These are phyloP conservation scores for Maudiozyma turicensis DNA, from an alignment of 805 yeast genomes.

Conservation along the genomic window DNA sequence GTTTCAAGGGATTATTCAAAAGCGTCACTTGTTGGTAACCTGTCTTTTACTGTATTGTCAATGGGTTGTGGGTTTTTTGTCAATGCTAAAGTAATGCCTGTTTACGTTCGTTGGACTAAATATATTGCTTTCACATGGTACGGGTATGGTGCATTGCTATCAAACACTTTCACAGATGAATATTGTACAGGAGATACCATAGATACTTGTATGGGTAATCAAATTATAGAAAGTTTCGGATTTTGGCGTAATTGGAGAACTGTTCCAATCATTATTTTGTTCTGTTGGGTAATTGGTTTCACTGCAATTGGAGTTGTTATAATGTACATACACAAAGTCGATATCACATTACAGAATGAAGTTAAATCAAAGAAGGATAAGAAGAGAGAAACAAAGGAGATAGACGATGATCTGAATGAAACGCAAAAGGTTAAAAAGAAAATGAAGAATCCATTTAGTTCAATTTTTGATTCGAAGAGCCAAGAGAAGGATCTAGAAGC, in stretches of 20 bases:
- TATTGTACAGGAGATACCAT: slow-evolving; percentile 45
- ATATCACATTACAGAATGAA: slow-evolving; percentile 20
- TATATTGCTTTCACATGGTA: slow-evolving; percentile 73
- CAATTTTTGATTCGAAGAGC: background rate
- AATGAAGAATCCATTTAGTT: slow-evolving; percentile 1
- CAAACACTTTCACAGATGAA: slow-evolving; percentile 53
- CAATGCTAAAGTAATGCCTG: slow-evolving; percentile 66
- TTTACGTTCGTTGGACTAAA: slow-evolving; percentile 77
- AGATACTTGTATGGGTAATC: slow-evolving; percentile 33
- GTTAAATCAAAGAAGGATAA: slow-evolving; percentile 11
- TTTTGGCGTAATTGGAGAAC: slow-evolving; percentile 54
- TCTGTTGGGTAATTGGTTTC: slow-evolving; percentile 52
- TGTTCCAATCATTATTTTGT: slow-evolving; percentile 50
- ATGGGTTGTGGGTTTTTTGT: slow-evolving; percentile 77
- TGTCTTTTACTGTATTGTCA: slow-evolving; percentile 60
- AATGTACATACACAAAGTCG: slow-evolving; percentile 37
- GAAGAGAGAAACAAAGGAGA: background rate
- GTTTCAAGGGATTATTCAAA: slow-evolving; percentile 50
- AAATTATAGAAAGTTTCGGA: slow-evolving; percentile 49
- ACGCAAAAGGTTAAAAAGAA: background rate
- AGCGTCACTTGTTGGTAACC: slow-evolving; percentile 52
- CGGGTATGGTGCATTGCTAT: slow-evolving; percentile 56
- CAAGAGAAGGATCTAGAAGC: slow-evolving; percentile 12
- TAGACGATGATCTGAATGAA: background rate
- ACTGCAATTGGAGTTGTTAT: slow-evolving; percentile 39